These are phyloP conservation scores for Nelumbo lutea DNA, from an alignment of 164 flowering plant species.

Conservation along the genomic window DNA sequence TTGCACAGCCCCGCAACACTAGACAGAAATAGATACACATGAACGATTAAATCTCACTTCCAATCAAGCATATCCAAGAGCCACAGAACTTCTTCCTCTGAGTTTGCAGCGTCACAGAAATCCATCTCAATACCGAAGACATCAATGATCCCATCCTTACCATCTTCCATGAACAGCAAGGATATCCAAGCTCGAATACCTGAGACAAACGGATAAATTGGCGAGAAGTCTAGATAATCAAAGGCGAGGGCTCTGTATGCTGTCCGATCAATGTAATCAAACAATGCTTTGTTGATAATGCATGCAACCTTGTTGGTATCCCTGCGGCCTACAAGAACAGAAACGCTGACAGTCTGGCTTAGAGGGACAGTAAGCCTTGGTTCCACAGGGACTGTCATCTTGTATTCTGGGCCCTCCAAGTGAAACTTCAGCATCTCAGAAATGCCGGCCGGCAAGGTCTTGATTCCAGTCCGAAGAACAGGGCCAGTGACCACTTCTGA, in stretches of 20 bases:
- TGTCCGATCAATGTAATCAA: constrained; percentile 73
- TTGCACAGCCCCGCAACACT: no score
- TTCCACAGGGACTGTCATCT: constrained; percentile 69
- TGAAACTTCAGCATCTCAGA: constrained; percentile 43
- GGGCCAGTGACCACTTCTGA: constrained; percentile 79
- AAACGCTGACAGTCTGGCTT: constrained; percentile 49
- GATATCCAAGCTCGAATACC: constrained; percentile 85
- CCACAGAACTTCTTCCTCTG: constrained; percentile 81
- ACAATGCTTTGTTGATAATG: constrained; percentile 55
- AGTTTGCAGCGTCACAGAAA: constrained; percentile 78
- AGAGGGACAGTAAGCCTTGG: constrained; percentile 53
- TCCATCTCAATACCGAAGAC: constrained; percentile 87
- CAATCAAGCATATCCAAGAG: constrained; percentile 90
- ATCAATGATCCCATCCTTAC: constrained; percentile 51
- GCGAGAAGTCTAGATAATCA: constrained; percentile 83
- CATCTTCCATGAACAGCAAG: constrained; percentile 65
- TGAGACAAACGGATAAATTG: constrained; percentile 61
- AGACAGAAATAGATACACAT: no score
- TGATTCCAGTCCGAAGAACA: constrained; percentile 43
- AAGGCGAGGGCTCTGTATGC: constrained; percentile 71
- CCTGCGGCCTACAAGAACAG: constrained; percentile 71
- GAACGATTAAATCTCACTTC: constrained; percentile 9
- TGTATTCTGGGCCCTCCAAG: constrained; percentile 59
- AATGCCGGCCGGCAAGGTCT: constrained; percentile 51
- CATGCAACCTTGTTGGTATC: constrained; percentile 68